Conservation (phyloP, 2,329 filamentous ascomycete species). For the Coniochaeta sp. region DNA sequence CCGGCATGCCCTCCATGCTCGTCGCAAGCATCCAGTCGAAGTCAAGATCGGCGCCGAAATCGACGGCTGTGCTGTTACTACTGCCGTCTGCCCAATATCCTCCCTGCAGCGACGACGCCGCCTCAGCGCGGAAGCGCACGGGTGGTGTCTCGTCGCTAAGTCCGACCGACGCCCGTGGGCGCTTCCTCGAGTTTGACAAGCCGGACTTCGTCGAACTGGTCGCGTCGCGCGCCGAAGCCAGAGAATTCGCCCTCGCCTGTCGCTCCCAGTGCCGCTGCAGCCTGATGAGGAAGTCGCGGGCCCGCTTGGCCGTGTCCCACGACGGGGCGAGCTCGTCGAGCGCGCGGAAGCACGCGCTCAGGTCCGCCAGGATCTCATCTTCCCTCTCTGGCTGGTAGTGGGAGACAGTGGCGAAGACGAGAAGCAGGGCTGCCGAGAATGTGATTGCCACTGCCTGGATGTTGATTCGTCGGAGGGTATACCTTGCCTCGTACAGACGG, state of each 20-base stretch:
- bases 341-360: conserved; percentile 10
- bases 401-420: conserved; percentile 19
- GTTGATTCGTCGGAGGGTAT: conserved; percentile 33
- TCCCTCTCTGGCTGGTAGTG: conserved; percentile 5
- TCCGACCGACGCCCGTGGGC: not conserved
- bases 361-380: conserved; percentile 7
- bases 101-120: not conserved
- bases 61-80: not conserved
- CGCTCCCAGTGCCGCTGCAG: conserved; percentile 8
- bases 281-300: conserved; percentile 7
- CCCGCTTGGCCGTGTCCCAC: conserved; percentile 11
- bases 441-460: conserved; percentile 34
- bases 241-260: not conserved
- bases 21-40: not conserved
- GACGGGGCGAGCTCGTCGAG: conserved; percentile 11
- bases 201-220: too few species aligned
- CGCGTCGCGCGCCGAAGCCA: not conserved
- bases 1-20: not conserved
- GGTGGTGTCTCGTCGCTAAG: not conserved
- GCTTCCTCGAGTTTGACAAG: not conserved
- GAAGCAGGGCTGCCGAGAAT: conserved; percentile 31
- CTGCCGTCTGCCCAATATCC: not conserved
- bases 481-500: conserved; percentile 29
- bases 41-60: not conserved
- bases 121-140: not conserved